phyloP scores from a whole-genome alignment of 1,284 basidiomycete species.

The Trametes versicolor region DNA sequence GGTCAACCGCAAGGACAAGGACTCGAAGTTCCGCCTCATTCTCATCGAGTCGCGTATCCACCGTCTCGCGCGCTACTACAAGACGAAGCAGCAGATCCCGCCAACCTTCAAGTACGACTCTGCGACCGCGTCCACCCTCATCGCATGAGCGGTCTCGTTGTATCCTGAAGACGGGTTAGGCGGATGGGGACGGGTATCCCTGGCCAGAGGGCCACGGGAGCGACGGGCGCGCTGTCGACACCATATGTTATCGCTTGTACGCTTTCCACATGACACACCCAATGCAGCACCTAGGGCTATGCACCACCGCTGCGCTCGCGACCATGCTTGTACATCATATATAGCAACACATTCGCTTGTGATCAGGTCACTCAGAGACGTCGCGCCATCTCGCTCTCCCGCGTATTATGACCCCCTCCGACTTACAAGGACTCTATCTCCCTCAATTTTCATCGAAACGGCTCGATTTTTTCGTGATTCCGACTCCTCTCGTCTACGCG shows the following conservation, averaged over 20 bases:
- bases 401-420: no score
- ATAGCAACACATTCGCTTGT: not conserved
- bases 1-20: conserved; percentile 98
- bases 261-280: conserved; percentile 43
- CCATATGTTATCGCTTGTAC: conserved; percentile 40
- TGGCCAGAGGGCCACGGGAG: conserved; percentile 23
- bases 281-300: conserved; percentile 42
- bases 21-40: conserved; percentile 98
- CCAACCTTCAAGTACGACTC: conserved; percentile 99
- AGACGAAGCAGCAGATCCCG: conserved; percentile 96
- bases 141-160: conserved; percentile 62
- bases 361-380: no score
- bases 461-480: no score
- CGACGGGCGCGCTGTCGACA: conserved; percentile 35
- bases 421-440: no score
- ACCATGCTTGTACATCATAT: not conserved
- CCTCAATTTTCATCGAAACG: no score
- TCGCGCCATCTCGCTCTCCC: no score
- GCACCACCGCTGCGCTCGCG: conserved; percentile 21
- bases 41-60: conserved; percentile 99
- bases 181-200: conserved; percentile 18
- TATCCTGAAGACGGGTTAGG: conserved; percentile 32
- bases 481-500: no score
- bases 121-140: conserved; percentile 88
- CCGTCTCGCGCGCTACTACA: conserved; percentile 96